Base-by-base conservation (phyloP, 305 asterid genomes). In the Rubia peregrina region DNA sequence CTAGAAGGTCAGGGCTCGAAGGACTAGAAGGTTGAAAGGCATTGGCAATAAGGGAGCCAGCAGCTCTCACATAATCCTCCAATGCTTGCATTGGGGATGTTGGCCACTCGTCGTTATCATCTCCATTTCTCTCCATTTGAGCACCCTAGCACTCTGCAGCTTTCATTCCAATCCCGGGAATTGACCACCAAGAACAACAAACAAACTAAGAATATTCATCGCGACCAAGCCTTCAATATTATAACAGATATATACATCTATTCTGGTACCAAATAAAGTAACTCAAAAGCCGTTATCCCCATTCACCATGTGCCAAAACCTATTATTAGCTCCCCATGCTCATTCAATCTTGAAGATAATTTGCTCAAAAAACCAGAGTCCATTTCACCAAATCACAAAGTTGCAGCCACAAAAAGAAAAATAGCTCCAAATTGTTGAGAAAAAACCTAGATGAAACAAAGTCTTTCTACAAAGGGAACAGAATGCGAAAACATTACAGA, bases 21-120 rank as follows among this genome's bases (percentile, higher is more conserved):
- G 87, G 85, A 67, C 67, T 77, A 13, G 70, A 68, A 12, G 87
- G 85, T 64, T 60, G 76, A 17, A 76, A 49, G 26, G 81, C 87
- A 81, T 61, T 75, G 22, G 82, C 71, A 82, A 71, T 69, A 85
- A 91, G 79, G 83, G 92, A 51, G 30, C 86, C 87, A 19, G 91
- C 88, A 75, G 79, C 77, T 79, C 86, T 83, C 69, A 82, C 88
- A 36, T 87, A 90, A 75, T 80, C 91, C 75, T 81, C 86, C 48
- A 86, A 84, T 68, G 79, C 89, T 77, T 79, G 83, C 55, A 79
- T 76, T 6, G 91, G 90, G 5, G 94, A 85, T 56, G 87, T 75
- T 53, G 86, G 85, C 56, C 84, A 79, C 42, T 83, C 89, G 69
- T 78, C 80, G 40, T 73, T 81, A 38, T 76, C 80, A 67, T 82